These are phyloP conservation scores for Berkeleyomyces rouxiae DNA, from an alignment of 2,329 filamentous ascomycete species.

Conservation along the genomic window DNA sequence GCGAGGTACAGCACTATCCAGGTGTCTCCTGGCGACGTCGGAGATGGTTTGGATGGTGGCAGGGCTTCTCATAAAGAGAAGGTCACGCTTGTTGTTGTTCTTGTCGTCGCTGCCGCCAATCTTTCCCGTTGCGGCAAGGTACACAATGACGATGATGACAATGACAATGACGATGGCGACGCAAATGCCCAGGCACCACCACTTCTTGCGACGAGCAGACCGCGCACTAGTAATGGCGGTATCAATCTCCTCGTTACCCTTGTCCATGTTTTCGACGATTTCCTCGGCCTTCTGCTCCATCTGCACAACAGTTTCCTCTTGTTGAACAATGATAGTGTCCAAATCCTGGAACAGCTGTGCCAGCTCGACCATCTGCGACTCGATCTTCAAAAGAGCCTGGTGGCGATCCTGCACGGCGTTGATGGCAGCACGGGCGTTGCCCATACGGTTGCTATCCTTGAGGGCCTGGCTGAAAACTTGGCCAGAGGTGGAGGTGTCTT, in stretches of 20 bases:
- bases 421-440: slow-evolving; percentile 64
- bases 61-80: slow-evolving; percentile 15
- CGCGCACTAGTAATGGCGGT: slow-evolving; percentile 69
- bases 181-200: slow-evolving; percentile 73
- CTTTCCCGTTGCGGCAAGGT: slow-evolving; percentile 21
- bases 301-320: slow-evolving; percentile 61
- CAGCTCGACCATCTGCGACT: slow-evolving; percentile 75
- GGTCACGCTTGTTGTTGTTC: slow-evolving; percentile 18
- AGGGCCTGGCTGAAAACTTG: slow-evolving; percentile 83
- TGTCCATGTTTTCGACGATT: slow-evolving; percentile 65
- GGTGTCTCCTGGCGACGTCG: slow-evolving; percentile 6
- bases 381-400: slow-evolving; percentile 78
- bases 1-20: not conserved
- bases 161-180: slow-evolving; percentile 37
- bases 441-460: slow-evolving; percentile 62
- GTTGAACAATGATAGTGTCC: slow-evolving; percentile 69
- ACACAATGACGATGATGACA: slow-evolving; percentile 34
- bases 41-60: not conserved
- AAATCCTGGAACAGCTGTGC: slow-evolving; percentile 80
- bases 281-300: slow-evolving; percentile 83
- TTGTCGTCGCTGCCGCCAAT: slow-evolving; percentile 18
- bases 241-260: slow-evolving; percentile 70
- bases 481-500: slow-evolving; percentile 48
- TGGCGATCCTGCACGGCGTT: slow-evolving; percentile 70
- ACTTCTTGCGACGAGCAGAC: slow-evolving; percentile 82